phyloP scores from a whole-genome alignment of 495 filamentous ascomycete genomes.

The Penicillium steckii region DNA sequence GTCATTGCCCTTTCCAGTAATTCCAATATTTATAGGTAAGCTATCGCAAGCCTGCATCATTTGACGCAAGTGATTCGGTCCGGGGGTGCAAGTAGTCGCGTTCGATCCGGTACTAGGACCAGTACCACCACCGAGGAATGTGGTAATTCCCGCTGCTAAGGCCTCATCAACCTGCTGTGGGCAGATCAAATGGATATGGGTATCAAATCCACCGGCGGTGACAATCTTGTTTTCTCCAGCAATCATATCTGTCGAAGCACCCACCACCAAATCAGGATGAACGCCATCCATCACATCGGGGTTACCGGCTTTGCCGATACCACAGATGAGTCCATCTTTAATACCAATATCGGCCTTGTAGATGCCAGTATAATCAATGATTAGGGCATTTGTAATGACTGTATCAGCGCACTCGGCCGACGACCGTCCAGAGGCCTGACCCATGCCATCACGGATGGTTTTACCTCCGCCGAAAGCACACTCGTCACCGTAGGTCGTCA shows the following conservation, averaged over 20 bases:
- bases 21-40: slow-evolving; percentile 88
- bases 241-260: slow-evolving; percentile 92
- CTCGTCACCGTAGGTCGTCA: slow-evolving; percentile 85
- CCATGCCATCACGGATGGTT: slow-evolving; percentile 94
- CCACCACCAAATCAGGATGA: slow-evolving; percentile 73
- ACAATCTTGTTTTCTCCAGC: slow-evolving; percentile 92
- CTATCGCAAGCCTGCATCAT: slow-evolving; percentile 91
- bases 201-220: slow-evolving; percentile 89
- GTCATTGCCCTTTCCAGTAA: slow-evolving; percentile 97
- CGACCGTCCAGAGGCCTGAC: slow-evolving; percentile 75
- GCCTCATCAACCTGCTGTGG: slow-evolving; percentile 91
- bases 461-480: slow-evolving; percentile 96
- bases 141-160: slow-evolving; percentile 84
- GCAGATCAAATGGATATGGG: slow-evolving; percentile 96
- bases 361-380: slow-evolving; percentile 90
- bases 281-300: slow-evolving; percentile 96
- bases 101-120: slow-evolving; percentile 95
- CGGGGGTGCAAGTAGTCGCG: slow-evolving; percentile 94
- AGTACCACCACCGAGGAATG: slow-evolving; percentile 88
- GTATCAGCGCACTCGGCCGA: slow-evolving; percentile 76
- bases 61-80: slow-evolving; percentile 76
- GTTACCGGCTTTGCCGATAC: slow-evolving; percentile 94
- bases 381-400: slow-evolving; percentile 87
- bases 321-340: slow-evolving; percentile 82
- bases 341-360: slow-evolving; percentile 98